Conservation (phyloP, 2,329 filamentous ascomycete species). For the Ceratocystis lukuohia region DNA sequence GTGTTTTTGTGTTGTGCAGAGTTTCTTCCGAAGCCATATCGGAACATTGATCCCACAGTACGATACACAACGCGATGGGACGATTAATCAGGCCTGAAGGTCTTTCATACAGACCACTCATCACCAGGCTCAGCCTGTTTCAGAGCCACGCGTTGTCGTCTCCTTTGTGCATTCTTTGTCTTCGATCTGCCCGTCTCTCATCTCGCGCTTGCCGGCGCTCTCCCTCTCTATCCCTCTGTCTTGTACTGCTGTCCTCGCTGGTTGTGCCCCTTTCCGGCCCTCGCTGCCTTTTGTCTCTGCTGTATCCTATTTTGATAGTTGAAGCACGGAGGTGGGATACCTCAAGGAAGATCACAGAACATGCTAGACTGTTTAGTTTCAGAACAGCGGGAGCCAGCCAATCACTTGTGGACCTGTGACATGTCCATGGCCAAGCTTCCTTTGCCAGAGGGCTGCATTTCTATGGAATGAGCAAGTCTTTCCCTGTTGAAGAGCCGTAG, state of each 20-base stretch:
- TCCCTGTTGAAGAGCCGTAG: neutral
- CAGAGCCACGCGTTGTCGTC: neutral
- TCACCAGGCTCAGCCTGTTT: constrained; percentile 2
- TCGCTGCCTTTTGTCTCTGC: neutral
- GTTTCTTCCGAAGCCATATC: neutral
- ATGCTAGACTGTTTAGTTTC: neutral
- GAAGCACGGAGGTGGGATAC: neutral
- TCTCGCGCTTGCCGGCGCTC: neutral
- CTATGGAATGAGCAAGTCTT: neutral
- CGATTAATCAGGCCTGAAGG: neutral
- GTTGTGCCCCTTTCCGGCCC: neutral
- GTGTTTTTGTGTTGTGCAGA: neutral
- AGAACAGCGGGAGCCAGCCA: neutral
- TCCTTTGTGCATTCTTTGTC: neutral
- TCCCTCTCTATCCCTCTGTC: neutral
- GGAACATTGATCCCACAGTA: neutral
- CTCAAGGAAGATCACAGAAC: neutral
- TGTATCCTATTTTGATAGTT: neutral
- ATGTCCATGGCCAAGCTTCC: neutral
- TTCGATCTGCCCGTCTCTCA: neutral
- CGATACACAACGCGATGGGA: neutral
- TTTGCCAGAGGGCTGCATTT: neutral
- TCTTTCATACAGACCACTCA: neutral
- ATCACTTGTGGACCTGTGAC: neutral
- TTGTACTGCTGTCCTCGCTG: neutral